phyloP scores from a whole-genome alignment of 2,329 filamentous ascomycete genomes.

The Aschersonia sp. region DNA sequence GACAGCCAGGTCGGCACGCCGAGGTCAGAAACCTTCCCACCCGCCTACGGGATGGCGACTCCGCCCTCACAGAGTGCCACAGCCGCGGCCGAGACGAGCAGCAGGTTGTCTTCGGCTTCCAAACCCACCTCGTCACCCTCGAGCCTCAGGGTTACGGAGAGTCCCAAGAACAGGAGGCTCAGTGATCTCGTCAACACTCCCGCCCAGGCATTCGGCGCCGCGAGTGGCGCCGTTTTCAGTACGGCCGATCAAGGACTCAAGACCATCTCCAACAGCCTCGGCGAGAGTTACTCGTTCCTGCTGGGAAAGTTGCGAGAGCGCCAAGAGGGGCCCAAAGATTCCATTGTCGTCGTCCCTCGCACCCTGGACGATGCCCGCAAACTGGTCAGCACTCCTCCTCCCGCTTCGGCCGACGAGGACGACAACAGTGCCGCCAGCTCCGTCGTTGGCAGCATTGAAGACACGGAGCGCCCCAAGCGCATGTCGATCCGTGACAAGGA shows the following conservation, averaged over 20 bases:
- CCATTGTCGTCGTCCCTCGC: slow-evolving; percentile 60
- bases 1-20: slow-evolving; percentile 32
- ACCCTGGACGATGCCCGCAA: slow-evolving; percentile 88
- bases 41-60: slow-evolving; percentile 32
- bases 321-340: slow-evolving; percentile 26
- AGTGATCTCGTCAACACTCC: slow-evolving; percentile 80
- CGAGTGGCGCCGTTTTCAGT: slow-evolving; percentile 71
- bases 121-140: slow-evolving; percentile 23
- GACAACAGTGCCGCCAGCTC: slow-evolving; percentile 44
- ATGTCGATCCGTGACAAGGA: slow-evolving; percentile 33
- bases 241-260: slow-evolving; percentile 88
- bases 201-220: slow-evolving; percentile 65
- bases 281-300: slow-evolving; percentile 86
- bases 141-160: slow-evolving; percentile 29
- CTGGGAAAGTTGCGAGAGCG: slow-evolving; percentile 76
- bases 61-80: slow-evolving; percentile 11
- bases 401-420: slow-evolving; percentile 39
- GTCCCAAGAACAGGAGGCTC: slow-evolving; percentile 56
- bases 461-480: slow-evolving; percentile 15
- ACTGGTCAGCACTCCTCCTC: slow-evolving; percentile 61
- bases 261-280: slow-evolving; percentile 78
- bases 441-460: slow-evolving; percentile 24
- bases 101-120: slow-evolving; percentile 16
- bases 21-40: slow-evolving; percentile 40
- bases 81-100: slow-evolving; percentile 14